Conservation (phyloP, 768 basidiomycete species). For the Clitopilus hobsonii region DNA sequence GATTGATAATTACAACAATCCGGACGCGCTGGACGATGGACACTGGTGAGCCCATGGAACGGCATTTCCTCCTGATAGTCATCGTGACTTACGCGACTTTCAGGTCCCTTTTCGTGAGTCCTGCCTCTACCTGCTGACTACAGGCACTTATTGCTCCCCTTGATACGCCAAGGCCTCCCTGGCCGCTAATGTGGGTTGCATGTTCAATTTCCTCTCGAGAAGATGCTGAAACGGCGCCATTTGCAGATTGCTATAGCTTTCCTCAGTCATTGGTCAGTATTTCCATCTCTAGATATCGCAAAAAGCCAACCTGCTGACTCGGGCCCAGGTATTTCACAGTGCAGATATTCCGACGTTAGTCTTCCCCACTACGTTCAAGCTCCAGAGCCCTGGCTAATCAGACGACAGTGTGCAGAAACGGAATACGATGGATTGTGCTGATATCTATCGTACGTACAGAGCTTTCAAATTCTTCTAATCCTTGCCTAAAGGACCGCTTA, state of each 20-base stretch:
- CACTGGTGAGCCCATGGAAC: conserved; percentile 24
- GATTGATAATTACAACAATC: conserved; percentile 34
- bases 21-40: conserved; percentile 22
- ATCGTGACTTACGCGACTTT: not conserved
- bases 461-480: not conserved
- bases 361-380: not conserved
- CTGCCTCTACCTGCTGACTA: not conserved
- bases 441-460: conserved; percentile 18
- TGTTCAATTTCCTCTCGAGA: not conserved
- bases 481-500: not conserved
- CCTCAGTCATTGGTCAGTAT: not conserved
- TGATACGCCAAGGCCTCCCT: not conserved
- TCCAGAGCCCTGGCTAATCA: not conserved
- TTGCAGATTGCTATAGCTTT: not conserved
- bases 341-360: not conserved
- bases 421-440: conserved; percentile 25
- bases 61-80: not conserved
- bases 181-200: not conserved
- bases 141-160: not conserved
- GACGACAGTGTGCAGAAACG: conserved; percentile 23
- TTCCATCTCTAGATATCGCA: not conserved
- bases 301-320: not conserved
- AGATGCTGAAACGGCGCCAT: not conserved
- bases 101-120: conserved; percentile 11
- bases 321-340: not conserved